Percentiles rank a stretch among this genome's conserved stretches.
Conservation (phyloP, 116 monocot species). For the Dioscorea cayenensis region DNA sequence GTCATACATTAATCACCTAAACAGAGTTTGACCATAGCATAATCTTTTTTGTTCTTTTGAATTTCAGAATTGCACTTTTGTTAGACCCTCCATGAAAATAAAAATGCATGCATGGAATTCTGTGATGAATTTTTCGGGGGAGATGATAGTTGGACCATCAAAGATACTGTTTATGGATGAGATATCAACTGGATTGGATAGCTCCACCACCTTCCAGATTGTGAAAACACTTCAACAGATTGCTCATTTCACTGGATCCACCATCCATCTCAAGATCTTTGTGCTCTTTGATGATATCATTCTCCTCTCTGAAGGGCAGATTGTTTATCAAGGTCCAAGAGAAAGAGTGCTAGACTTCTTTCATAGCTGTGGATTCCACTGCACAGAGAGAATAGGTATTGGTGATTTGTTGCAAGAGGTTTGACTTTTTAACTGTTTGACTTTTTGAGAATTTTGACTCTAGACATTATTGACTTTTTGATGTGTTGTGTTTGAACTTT, state of each 20-base stretch:
- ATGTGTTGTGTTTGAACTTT: not conserved
- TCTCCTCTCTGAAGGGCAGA: conserved; percentile 9
- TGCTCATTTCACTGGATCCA: not conserved
- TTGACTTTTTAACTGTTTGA: not conserved
- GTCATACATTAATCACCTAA: too few species aligned
- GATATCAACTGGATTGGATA: not conserved
- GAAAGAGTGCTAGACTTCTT: conserved; percentile 2
- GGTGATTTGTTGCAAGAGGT: conserved; percentile 15
- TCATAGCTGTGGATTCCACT: conserved; percentile 6
- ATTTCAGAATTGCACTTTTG: conserved; percentile 26
- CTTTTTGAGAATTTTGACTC: not conserved
- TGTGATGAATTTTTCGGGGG: not conserved
- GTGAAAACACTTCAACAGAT: not conserved
- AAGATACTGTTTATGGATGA: not conserved
- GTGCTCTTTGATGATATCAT: not conserved
- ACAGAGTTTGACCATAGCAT: too few species aligned
- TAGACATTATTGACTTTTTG: not conserved
- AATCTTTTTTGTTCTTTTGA: not conserved
- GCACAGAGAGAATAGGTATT: conserved; percentile 6
- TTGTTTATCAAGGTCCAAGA: conserved; percentile 12
- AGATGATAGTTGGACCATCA: not conserved
- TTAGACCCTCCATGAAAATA: conserved; percentile 16
- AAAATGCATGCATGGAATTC: not conserved
- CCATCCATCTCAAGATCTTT: not conserved
- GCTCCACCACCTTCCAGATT: not conserved